Evolutionary conservation across 352 stramenopile species (phyloP), one percentile per base, ranked within the genome.

Genomic region (Phytophthora kernoviae): DNA sequence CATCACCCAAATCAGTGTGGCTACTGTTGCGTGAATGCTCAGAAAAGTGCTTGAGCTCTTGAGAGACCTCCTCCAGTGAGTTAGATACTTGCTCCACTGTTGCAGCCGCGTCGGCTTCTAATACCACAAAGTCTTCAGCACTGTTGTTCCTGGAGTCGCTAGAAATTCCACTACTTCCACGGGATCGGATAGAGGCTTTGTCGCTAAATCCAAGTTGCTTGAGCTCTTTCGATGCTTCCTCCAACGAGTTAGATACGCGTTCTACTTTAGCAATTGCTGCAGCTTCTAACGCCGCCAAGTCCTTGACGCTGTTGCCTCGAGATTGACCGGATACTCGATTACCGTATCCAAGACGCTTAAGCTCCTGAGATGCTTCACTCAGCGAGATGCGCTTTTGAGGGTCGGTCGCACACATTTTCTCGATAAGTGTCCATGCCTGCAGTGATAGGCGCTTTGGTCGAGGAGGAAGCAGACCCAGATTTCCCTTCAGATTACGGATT

Each of bases 391-490:
- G 65, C 21, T 75, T 62, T 3, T 54, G 50, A 1, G 80, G 82
- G 41, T 90, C 76, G 0, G 66, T 65, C 0, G 64, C 57, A 55
- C 82, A 92, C 80, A 92, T 89, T 8, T 79, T 73, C 58, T 88
- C 69, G 39, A 92, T 72, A 11, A 92, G 45, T 2, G 54, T 60
- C 82, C 82, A 92, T 44, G 67, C 73, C 9, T 73, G 68, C 15
- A 62, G 39, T 18, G 68, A 68, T 58, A 89, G 66, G 12, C 36
- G 55, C 21, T 62, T 78, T 20, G 78, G 78, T 22, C 77, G 76
- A 58, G 81, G 71, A 10, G 82, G 82, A 8, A 91, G 59, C 2
- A 82, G 48, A 40, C 72, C 60, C 14, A 83, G 40, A 24, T 79
- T 84, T 3, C 66, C 60, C 61, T 91, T 91, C 8, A 88, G 65